Conservation (phyloP, 768 basidiomycete species). For the Jaapia argillacea region DNA sequence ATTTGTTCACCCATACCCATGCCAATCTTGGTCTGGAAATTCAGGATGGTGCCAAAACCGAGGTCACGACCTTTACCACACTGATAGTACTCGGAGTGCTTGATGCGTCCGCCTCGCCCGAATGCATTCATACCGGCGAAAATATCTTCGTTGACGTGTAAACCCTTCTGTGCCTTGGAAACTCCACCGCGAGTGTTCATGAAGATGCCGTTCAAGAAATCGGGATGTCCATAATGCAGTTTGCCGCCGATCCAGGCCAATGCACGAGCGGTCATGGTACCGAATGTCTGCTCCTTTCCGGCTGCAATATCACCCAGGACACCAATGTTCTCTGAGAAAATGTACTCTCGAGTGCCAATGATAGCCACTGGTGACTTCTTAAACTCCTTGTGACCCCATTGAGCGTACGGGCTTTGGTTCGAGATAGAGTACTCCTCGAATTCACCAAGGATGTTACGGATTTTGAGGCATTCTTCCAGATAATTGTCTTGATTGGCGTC, state of each 20-base stretch:
- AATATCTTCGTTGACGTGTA: constrained; percentile 99
- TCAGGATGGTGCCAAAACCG: constrained; percentile 97
- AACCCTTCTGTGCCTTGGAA: constrained; percentile 97
- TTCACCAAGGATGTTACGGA: constrained; percentile 93
- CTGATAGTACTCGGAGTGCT: constrained; percentile 99
- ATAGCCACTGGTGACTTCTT: constrained; percentile 88
- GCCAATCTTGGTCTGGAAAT: constrained; percentile 99
- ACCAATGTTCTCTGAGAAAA: constrained; percentile 99
- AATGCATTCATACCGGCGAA: constrained; percentile 99
- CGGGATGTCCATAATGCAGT: constrained; percentile 97
- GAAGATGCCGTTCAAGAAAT: constrained; percentile 96
- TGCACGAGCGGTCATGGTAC: constrained; percentile 93
- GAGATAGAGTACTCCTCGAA: constrained; percentile 92
- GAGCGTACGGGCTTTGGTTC: constrained; percentile 90
- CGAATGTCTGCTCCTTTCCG: constrained; percentile 99
- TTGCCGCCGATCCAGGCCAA: constrained; percentile 98
- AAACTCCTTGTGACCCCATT: constrained; percentile 94
- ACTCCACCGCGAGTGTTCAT: constrained; percentile 99
- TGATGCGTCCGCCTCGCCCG: constrained; percentile 96
- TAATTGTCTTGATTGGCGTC: constrained; percentile 99
- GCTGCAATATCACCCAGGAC: constrained; percentile 98
- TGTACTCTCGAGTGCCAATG: constrained; percentile 97
- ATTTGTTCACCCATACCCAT: constrained; percentile 99
- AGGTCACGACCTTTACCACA: constrained; percentile 99
- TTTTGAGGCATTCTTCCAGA: constrained; percentile 97